Percentiles rank a stretch among this genome's conserved stretches.
Evolutionary conservation across 164 flowering plant genomes (phyloP).

Genomic region (grape (Vitis vinifera)): DNA sequence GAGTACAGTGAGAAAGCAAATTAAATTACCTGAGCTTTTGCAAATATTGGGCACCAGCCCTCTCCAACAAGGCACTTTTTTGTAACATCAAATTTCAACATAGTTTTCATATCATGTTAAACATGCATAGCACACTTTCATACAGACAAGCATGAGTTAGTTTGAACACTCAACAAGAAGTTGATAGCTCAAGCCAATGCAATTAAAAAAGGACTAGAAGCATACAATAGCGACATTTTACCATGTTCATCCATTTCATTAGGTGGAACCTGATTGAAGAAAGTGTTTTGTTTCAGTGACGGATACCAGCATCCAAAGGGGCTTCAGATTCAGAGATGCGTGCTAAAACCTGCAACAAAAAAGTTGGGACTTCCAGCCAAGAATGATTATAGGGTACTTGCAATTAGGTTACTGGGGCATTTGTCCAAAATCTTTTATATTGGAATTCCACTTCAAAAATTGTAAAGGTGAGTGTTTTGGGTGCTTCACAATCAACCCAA

Average conservation of each 20-base stretch:
- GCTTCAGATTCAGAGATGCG: conserved; percentile 85
- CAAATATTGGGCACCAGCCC: conserved; percentile 96
- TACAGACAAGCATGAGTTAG: background rate
- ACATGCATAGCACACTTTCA: background rate
- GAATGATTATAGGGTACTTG: no score
- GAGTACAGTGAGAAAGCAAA: background rate
- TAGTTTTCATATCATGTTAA: background rate
- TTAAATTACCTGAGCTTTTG: conserved; percentile 66
- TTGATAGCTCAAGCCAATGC: no score
- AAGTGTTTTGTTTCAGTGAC: conserved; percentile 79
- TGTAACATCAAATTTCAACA: conserved; percentile 44
- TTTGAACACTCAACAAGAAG: background rate
- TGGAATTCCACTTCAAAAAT: no score
- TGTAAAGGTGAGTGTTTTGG: no score
- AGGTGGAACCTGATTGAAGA: conserved; percentile 63
- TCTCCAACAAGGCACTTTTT: conserved; percentile 98
- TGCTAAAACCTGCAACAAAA: conserved; percentile 62
- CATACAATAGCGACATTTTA: conserved; percentile 21
- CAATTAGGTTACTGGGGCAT: no score
- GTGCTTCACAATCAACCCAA: no score
- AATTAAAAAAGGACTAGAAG: background rate
- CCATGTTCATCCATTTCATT: conserved; percentile 75
- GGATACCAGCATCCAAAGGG: conserved; percentile 89
- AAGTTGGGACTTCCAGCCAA: background rate
- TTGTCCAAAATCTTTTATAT: no score